Percentiles rank a stretch among this genome's conserved stretches.
Conservation (phyloP, 2,329 filamentous ascomycete genomes). For the Fusarium tricinctum region DNA sequence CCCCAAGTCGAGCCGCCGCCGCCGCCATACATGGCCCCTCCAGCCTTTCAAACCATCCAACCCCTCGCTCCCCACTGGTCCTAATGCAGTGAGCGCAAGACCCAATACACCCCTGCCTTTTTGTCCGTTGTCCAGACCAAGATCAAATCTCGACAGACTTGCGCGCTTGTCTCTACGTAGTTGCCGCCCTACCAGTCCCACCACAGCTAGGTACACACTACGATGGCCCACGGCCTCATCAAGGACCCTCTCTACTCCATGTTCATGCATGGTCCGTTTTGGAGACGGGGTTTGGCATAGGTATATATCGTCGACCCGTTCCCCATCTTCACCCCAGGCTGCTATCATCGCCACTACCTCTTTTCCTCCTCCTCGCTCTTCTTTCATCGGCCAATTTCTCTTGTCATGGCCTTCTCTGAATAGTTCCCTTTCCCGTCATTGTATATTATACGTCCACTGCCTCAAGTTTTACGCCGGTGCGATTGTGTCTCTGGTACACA, state of each 20-base stretch:
- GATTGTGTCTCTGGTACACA: constrained; percentile 48
- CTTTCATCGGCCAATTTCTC: constrained; percentile 44
- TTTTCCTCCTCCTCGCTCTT: constrained; percentile 47
- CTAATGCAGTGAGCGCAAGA: constrained; percentile 50
- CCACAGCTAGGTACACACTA: constrained; percentile 45
- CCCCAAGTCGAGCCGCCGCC: constrained; percentile 52
- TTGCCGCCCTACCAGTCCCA: constrained; percentile 49
- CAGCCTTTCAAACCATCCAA: constrained; percentile 50
- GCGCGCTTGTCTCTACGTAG: constrained; percentile 50
- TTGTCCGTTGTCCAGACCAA: constrained; percentile 50
- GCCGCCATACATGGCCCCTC: constrained; percentile 49
- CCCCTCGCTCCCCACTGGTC: constrained; percentile 51
- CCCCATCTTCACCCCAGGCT: constrained; percentile 52
- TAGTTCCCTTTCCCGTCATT: constrained; percentile 48
- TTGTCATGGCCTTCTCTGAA: constrained; percentile 49
- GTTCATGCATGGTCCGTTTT: constrained; percentile 55
- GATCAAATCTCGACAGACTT: constrained; percentile 51
- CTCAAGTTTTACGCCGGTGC: constrained; percentile 40
- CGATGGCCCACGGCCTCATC: constrained; percentile 44
- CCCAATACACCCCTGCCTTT: constrained; percentile 51
- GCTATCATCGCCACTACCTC: constrained; percentile 49
- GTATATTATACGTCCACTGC: constrained; percentile 47
- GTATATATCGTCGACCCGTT: constrained; percentile 65
- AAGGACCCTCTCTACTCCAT: constrained; percentile 56
- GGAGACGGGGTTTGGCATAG: constrained; percentile 46